Conservation (phyloP, 805 yeast genomes). For the Saturnispora quitensis region DNA sequence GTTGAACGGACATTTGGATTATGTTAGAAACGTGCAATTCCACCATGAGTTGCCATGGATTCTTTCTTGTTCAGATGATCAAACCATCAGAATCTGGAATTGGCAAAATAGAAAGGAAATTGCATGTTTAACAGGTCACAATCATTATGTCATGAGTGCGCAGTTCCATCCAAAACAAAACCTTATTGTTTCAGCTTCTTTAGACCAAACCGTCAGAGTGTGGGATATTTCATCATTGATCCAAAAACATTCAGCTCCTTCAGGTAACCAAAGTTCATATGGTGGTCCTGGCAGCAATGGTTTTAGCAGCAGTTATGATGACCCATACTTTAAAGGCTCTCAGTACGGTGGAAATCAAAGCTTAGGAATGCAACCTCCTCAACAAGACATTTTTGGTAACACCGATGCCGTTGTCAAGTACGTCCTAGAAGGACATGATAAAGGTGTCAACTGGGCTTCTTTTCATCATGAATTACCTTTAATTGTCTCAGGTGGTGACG, state of each 20-base stretch:
- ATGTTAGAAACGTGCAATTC: slow-evolving; percentile 87
- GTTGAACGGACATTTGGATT: slow-evolving; percentile 88
- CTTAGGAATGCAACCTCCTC: slow-evolving; percentile 43
- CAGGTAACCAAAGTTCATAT: slow-evolving; percentile 3
- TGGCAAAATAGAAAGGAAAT: slow-evolving; percentile 98
- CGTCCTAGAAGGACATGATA: slow-evolving; percentile 94
- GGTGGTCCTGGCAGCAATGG: slow-evolving; percentile 6
- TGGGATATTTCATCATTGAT: slow-evolving; percentile 97
- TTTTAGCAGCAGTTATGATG: slow-evolving; percentile 23
- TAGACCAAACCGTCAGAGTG: slow-evolving; percentile 97
- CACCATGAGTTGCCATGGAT: slow-evolving; percentile 98
- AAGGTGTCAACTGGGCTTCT: slow-evolving; percentile 98
- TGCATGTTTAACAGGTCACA: slow-evolving; percentile 95
- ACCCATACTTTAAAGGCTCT: slow-evolving; percentile 37
- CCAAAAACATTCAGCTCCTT: slow-evolving; percentile 74
- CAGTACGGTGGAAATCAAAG: slow-evolving; percentile 1
- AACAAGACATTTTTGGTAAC: slow-evolving; percentile 90
- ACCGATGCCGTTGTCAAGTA: slow-evolving; percentile 91
- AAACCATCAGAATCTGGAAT: slow-evolving; percentile 97
- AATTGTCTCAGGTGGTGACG: slow-evolving; percentile 94
- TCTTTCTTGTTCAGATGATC: slow-evolving; percentile 92
- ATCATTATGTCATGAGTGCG: slow-evolving; percentile 97
- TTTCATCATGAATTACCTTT: slow-evolving; percentile 96
- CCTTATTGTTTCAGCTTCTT: slow-evolving; percentile 86
- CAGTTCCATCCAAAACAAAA: slow-evolving; percentile 96